Percentiles rank a stretch among this genome's conserved stretches.
Evolutionary conservation across 305 asterid species (phyloP).

Genomic region (Petunia hybrid): DNA sequence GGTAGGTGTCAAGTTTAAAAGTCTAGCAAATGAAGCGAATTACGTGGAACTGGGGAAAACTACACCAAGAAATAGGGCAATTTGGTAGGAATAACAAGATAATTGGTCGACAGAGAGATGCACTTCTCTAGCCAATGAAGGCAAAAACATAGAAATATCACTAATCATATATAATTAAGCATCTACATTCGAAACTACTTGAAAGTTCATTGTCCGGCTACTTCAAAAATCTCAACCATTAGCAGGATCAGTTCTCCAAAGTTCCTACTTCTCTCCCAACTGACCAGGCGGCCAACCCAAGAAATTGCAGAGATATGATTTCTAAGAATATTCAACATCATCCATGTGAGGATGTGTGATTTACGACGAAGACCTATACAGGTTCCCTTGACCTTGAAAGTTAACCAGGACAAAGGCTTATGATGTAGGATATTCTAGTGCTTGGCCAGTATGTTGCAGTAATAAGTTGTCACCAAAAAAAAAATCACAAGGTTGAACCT

Average conservation of each 20-base stretch:
- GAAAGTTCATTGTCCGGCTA: slow-evolving; percentile 4
- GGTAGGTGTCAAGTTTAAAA: slow-evolving; percentile 4
- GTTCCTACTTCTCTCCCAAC: not conserved
- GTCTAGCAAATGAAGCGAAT: not conserved
- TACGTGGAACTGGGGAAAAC: not conserved
- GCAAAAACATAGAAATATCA: not conserved
- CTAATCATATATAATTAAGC: not conserved
- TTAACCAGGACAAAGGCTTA: not conserved
- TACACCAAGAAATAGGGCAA: not conserved
- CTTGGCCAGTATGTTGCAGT: not conserved
- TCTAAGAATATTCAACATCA: not conserved
- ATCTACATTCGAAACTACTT: not conserved
- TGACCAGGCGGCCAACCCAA: not conserved
- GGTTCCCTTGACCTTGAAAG: not conserved
- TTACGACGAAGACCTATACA: not conserved
- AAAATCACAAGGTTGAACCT: not conserved
- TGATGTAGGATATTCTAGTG: not conserved
- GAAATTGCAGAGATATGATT: not conserved
- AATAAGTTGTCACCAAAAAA: slow-evolving; percentile 1
- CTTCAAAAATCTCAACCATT: not conserved
- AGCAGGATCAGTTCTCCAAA: not conserved
- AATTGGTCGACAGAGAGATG: not conserved
- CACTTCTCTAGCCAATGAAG: not conserved
- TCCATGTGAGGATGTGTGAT: not conserved
- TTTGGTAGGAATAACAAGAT: not conserved